Percentiles rank a stretch among this genome's conserved stretches.
Evolutionary conservation across 2,329 filamentous ascomycete species (phyloP).

Genomic region (Mariannaea elegans): DNA sequence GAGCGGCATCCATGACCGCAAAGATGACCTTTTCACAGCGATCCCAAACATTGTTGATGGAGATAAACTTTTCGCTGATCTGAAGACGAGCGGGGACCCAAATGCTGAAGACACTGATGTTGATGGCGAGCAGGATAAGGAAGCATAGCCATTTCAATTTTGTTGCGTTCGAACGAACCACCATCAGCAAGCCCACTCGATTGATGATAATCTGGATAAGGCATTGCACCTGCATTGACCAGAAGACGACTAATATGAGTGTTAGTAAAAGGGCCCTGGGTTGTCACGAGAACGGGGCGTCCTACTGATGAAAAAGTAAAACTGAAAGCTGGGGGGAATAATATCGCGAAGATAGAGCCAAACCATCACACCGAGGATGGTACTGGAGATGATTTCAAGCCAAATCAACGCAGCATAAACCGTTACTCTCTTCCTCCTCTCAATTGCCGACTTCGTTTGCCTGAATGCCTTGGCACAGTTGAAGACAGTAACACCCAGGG

Average conservation of each 20-base stretch:
- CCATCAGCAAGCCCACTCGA: slow-evolving; percentile 56
- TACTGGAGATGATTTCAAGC: slow-evolving; percentile 38
- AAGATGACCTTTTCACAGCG: slow-evolving; percentile 60
- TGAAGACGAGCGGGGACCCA: slow-evolving; percentile 60
- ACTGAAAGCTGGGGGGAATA: slow-evolving; percentile 44
- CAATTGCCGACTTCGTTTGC: slow-evolving; percentile 28
- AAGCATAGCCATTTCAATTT: slow-evolving; percentile 56
- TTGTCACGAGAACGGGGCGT: slow-evolving; percentile 24
- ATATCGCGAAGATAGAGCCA: slow-evolving; percentile 36
- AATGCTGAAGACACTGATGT: slow-evolving; percentile 59
- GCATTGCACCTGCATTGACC: slow-evolving; percentile 50
- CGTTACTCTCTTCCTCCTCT: slow-evolving; percentile 34
- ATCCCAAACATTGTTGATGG: slow-evolving; percentile 59
- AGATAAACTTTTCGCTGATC: slow-evolving; percentile 48
- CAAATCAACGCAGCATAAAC: slow-evolving; percentile 34
- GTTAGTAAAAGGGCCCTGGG: slow-evolving; percentile 12
- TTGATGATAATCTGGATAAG: slow-evolving; percentile 63
- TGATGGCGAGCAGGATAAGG: slow-evolving; percentile 53
- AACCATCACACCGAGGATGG: slow-evolving; percentile 34
- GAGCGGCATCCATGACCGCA: slow-evolving; percentile 53
- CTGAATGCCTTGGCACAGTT: slow-evolving; percentile 35
- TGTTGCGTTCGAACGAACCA: slow-evolving; percentile 44
- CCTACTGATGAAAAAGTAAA: slow-evolving; percentile 40
- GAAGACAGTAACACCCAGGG: slow-evolving; percentile 37
- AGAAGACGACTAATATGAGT: slow-evolving; percentile 38